Conservation (phyloP, 176 grass and related monocot genomes). For the Chrysopogon serrulatus region DNA sequence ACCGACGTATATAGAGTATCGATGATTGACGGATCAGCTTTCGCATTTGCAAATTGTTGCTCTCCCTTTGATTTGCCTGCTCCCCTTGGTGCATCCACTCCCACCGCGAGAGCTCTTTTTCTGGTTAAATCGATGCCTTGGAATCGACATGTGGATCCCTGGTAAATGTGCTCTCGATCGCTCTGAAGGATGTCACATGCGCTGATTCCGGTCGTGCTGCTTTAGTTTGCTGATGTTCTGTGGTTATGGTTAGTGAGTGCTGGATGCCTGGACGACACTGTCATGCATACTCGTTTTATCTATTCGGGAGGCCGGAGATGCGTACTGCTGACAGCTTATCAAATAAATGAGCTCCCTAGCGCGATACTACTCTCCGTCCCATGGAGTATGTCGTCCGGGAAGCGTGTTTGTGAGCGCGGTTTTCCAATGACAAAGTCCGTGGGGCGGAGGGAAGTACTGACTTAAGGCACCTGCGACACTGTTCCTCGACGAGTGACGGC, state of each 20-base stretch:
- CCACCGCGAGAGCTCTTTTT: neutral
- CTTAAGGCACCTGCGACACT: too few species aligned
- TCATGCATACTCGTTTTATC: neutral
- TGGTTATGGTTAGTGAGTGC: neutral
- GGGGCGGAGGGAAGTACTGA: too few species aligned
- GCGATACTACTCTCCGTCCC: neutral
- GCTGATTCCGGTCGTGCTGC: neutral
- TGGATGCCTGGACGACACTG: neutral
- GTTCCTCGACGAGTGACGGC: neutral
- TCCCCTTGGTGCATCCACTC: constrained; percentile 8
- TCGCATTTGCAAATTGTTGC: neutral
- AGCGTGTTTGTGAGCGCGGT: too few species aligned
- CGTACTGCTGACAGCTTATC: neutral
- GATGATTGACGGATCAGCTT: neutral
- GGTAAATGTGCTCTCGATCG: too few species aligned
- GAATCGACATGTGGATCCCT: constrained; percentile 12
- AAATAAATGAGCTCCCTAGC: neutral
- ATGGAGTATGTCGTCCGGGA: too few species aligned
- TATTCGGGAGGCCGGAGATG: neutral
- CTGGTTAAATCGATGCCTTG: neutral
- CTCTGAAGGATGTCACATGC: neutral
- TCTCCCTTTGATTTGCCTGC: neutral
- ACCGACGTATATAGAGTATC: neutral
- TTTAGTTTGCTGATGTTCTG: neutral
- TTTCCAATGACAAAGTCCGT: too few species aligned